Percentiles rank a stretch among this genome's conserved stretches.
phyloP scores from a whole-genome alignment of 1,284 basidiomycete genomes.

The Schizophyllum commune region DNA sequence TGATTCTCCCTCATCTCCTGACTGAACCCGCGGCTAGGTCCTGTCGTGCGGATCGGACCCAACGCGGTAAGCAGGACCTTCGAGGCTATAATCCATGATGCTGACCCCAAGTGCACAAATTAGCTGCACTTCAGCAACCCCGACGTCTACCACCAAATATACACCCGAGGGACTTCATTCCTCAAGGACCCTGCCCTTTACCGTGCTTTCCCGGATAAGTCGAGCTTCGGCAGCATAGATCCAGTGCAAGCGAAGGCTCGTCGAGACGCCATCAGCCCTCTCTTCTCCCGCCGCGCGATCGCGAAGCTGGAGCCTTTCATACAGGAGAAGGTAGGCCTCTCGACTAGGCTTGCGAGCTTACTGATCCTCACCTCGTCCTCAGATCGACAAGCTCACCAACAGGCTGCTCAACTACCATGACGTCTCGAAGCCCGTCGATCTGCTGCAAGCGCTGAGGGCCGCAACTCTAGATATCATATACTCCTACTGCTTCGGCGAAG shows the following conservation, averaged over 20 bases:
- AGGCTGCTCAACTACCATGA: conserved; percentile 8
- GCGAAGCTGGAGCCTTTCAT: conserved; percentile 24
- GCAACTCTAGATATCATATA: conserved; percentile 29
- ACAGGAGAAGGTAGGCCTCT: conserved; percentile 21
- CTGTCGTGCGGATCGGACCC: conserved; percentile 22
- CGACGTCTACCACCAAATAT: conserved; percentile 24
- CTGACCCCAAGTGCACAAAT: not conserved
- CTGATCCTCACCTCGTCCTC: conserved; percentile 1
- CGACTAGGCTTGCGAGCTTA: not conserved
- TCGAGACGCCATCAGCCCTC: conserved; percentile 20
- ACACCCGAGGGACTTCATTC: conserved; percentile 22
- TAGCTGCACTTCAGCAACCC: conserved; percentile 30
- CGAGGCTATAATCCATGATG: too few species aligned
- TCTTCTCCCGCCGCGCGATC: conserved; percentile 28
- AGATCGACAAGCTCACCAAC: conserved; percentile 24
- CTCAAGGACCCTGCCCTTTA: conserved; percentile 27
- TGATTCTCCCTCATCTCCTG: too few species aligned
- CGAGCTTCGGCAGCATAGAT: conserved; percentile 26
- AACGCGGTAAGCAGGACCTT: conserved; percentile 16
- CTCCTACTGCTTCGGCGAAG: conserved; percentile 25
- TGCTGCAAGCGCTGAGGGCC: conserved; percentile 27
- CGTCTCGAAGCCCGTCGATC: conserved; percentile 15
- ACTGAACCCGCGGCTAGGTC: conserved; percentile 12
- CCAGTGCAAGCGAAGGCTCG: conserved; percentile 21
- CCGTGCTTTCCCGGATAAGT: conserved; percentile 23